phyloP scores from a whole-genome alignment of 176 grass and related monocot genomes.

The Triticum timopheevii region DNA sequence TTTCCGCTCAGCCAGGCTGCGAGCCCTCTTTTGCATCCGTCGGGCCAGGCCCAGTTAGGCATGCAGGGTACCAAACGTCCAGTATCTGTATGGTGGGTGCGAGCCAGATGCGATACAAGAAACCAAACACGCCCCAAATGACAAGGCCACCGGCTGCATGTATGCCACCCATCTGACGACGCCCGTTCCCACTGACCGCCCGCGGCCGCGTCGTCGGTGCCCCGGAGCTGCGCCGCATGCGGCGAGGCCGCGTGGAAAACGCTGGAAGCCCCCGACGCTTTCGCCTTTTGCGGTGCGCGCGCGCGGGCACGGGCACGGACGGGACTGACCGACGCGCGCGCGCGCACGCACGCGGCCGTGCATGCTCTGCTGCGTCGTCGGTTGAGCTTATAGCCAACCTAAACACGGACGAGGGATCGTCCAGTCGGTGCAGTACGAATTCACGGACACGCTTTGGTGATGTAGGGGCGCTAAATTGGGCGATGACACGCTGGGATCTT shows the following conservation, averaged over 20 bases:
- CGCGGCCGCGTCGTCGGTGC: constrained; percentile 24
- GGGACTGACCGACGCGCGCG: constrained; percentile 7
- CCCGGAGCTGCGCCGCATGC: not conserved
- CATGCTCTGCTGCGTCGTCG: constrained; percentile 5
- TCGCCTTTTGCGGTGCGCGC: not conserved
- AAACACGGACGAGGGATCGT: constrained; percentile 4
- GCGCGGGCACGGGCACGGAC: constrained; percentile 16
- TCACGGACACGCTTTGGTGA: not conserved
- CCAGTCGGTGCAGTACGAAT: not conserved
- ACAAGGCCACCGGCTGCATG: not conserved
- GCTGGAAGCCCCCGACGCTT: not conserved
- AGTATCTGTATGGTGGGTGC: too few relatives aligned
- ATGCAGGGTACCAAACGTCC: too few relatives aligned
- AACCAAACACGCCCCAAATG: too few relatives aligned
- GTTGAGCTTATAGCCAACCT: constrained; percentile 15
- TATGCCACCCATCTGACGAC: not conserved
- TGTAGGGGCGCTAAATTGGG: not conserved
- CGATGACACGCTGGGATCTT: not conserved
- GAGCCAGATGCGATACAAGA: too few relatives aligned
- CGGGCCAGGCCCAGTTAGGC: too few relatives aligned
- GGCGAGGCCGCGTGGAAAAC: not conserved
- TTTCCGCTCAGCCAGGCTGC: too few relatives aligned
- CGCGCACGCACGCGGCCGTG: constrained; percentile 1
- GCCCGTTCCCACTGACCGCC: constrained; percentile 26
- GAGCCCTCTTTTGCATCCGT: too few relatives aligned